phyloP scores from a whole-genome alignment of 192 early-diverging fungal genomes.

The Coemansia sp. region DNA sequence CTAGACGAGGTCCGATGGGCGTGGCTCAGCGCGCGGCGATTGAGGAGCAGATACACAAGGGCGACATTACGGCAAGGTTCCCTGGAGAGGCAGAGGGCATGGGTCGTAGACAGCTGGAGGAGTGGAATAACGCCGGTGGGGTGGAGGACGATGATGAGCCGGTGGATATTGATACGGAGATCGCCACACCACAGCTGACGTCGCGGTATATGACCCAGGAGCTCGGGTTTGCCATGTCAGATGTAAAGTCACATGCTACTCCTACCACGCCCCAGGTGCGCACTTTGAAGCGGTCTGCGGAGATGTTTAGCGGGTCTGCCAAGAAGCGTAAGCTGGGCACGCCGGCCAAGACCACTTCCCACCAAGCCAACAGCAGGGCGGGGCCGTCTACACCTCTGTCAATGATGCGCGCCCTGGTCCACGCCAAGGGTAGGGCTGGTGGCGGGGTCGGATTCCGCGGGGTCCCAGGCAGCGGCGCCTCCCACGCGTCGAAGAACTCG shows the following conservation, averaged over 20 bases:
- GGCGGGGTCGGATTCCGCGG: not conserved
- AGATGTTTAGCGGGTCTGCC: slow-evolving; percentile 26
- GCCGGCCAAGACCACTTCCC: slow-evolving; percentile 10
- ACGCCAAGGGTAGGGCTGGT: slow-evolving; percentile 1
- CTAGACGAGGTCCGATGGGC: slow-evolving; percentile 7
- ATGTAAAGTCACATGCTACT: not conserved
- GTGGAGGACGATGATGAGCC: slow-evolving; percentile 20
- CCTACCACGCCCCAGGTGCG: slow-evolving; percentile 17
- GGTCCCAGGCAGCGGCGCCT: slow-evolving; percentile 25
- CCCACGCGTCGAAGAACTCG: slow-evolving; percentile 32
- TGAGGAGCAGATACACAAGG: slow-evolving; percentile 29
- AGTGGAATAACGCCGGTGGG: not conserved
- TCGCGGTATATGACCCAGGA: slow-evolving; percentile 54
- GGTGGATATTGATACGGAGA: slow-evolving; percentile 45
- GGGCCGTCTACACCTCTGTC: slow-evolving; percentile 32
- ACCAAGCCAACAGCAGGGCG: slow-evolving; percentile 1
- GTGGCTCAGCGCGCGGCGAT: slow-evolving; percentile 24
- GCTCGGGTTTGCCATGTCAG: not conserved
- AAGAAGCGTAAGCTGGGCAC: slow-evolving; percentile 29
- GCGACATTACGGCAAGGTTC: slow-evolving; percentile 52
- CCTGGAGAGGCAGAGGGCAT: slow-evolving; percentile 8
- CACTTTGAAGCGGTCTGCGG: slow-evolving; percentile 42
- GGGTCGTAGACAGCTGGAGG: not conserved
- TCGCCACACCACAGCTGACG: slow-evolving; percentile 48
- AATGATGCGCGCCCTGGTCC: slow-evolving; percentile 38